Evolutionary conservation across 2,329 filamentous ascomycete genomes (phyloP), one percentile per base, ranked within the genome.

Genomic region (Leptographium galeiforme): DNA sequence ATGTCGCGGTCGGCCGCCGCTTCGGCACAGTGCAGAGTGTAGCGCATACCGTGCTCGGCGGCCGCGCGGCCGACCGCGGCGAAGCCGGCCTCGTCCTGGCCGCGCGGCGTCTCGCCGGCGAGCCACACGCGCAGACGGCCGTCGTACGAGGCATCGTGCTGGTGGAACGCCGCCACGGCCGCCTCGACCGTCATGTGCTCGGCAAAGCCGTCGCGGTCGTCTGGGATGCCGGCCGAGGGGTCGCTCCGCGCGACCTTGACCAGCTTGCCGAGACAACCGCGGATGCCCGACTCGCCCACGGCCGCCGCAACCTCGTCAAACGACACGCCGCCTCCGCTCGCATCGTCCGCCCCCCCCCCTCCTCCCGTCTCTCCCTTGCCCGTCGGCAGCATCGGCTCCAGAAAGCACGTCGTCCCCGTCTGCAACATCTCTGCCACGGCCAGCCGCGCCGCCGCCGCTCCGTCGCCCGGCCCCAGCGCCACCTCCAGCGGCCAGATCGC

Each of bases 331-430:
- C 16, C 44, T 25, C 25, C 25, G 5, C 25, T 25, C 25, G 25
- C 3, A 3, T 25, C 25, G 25, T 25, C 25, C 5, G 25, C 25
- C 25, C 25, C 25, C 25, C 25, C 25, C 25, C 3, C 25, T 5
- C 25, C 25, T 5, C 25, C 25, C 25, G 2, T 25, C 25, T 25
- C 25, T 2, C 25, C 25, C 25, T 25, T 25, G 32, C 36, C 48
- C 18, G 51, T 39, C 8, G 51, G 51, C n/a, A 52, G 44, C 51
- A 52, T 52, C 10, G 51, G 51, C 36, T 52, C 51, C 14, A 52
- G 41, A 45, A 53, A 53, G 38, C 51, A 53, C 8, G 51, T 53
- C 13, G 51, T 53, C 25, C 45, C 51, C 25, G 51, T 36, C 39
- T 53, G 48, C 19, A 49, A n/a, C 51, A 53, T 48, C 18, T 53